Evolutionary conservation across 208 protist genomes (phyloP).

Genomic region (Phytomonas sp.): DNA sequence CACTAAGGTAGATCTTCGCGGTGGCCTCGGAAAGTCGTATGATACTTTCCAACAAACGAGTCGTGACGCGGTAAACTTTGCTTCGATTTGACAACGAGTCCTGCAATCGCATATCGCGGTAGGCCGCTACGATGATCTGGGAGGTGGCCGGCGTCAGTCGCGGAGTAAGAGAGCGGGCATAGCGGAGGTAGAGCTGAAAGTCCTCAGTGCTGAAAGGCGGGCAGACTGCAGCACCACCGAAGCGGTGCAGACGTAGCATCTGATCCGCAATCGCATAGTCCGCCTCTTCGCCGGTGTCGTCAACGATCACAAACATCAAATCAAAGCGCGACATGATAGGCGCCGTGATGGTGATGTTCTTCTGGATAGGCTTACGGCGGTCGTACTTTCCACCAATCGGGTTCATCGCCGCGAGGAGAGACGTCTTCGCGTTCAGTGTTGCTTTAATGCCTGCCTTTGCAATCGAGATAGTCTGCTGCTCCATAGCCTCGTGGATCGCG

Average conservation of each 20-base stretch:
- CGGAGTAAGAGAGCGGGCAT: slow-evolving; percentile 88
- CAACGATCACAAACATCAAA: slow-evolving; percentile 99
- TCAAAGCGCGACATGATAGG: slow-evolving; percentile 99
- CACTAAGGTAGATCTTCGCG: slow-evolving; percentile 93
- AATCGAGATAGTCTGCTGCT: slow-evolving; percentile 99
- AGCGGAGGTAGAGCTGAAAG: slow-evolving; percentile 91
- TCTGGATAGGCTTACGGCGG: slow-evolving; percentile 86
- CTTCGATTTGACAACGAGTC: slow-evolving; percentile 84
- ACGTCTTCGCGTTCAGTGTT: slow-evolving; percentile 98
- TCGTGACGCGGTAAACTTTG: slow-evolving; percentile 97
- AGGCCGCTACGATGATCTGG: slow-evolving; percentile 85
- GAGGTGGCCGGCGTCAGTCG: slow-evolving; percentile 75
- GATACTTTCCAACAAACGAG: slow-evolving; percentile 99
- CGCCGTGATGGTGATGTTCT: slow-evolving; percentile 91
- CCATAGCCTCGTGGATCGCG: slow-evolving; percentile 99
- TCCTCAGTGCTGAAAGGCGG: slow-evolving; percentile 77
- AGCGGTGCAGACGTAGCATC: slow-evolving; percentile 92
- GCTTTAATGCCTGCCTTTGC: slow-evolving; percentile 97
- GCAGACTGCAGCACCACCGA: slow-evolving; percentile 59
- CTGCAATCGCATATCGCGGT: slow-evolving; percentile 90
- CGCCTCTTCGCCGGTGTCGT: slow-evolving; percentile 93
- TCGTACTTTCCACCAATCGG: slow-evolving; percentile 96
- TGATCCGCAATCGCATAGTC: slow-evolving; percentile 97
- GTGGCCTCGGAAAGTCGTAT: slow-evolving; percentile 97
- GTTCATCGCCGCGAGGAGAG: slow-evolving; percentile 97